Evolutionary conservation across 2,329 filamentous ascomycete genomes (phyloP).

Genomic region (Scytalidium sp.): DNA sequence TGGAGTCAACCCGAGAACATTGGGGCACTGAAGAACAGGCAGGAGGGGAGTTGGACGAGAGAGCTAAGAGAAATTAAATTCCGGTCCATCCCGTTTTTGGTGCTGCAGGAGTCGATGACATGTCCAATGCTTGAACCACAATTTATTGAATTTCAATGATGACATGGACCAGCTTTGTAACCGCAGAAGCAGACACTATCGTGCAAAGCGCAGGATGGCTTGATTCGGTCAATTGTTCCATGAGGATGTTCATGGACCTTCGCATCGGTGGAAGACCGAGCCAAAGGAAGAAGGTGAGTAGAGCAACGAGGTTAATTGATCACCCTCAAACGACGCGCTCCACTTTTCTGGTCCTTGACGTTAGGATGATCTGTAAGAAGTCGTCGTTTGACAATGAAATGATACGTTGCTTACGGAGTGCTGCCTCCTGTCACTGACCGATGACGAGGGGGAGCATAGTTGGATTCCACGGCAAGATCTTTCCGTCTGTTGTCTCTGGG

Average conservation of each 20-base stretch:
- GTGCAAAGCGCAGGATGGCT: not conserved
- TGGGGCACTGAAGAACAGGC: not conserved
- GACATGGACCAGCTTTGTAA: too few species aligned
- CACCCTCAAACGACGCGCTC: not conserved
- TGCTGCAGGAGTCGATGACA: not conserved
- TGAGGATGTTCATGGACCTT: not conserved
- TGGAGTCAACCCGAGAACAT: not conserved
- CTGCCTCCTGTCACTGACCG: not conserved
- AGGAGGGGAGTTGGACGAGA: not conserved
- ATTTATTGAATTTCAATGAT: too few species aligned
- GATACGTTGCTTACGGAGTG: not conserved
- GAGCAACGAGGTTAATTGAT: not conserved
- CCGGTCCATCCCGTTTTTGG: not conserved
- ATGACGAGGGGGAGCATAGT: not conserved
- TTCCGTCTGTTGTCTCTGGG: not conserved
- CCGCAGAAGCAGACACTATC: not conserved
- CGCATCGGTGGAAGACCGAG: not conserved
- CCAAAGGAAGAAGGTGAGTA: not conserved
- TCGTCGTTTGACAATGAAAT: not conserved
- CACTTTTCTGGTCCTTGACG: not conserved
- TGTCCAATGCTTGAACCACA: too few species aligned
- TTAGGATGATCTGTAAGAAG: too few species aligned
- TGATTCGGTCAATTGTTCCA: not conserved
- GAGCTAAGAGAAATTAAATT: not conserved
- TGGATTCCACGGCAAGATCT: not conserved